Evolutionary conservation across 345 rosid species (phyloP).

Genomic region (Euclidium syriacum): DNA sequence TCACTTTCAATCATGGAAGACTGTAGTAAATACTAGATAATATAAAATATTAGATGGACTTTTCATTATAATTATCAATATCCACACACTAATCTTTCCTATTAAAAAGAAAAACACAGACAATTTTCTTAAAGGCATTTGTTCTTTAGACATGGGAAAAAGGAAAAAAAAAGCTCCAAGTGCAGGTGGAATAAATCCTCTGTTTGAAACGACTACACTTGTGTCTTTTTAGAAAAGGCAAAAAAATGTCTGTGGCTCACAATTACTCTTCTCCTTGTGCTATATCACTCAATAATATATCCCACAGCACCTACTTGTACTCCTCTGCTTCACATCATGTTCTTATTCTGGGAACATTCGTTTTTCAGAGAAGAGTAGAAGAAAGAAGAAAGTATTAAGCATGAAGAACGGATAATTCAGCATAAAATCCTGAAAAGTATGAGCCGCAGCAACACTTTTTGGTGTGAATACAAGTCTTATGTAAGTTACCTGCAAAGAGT

Average conservation of each 20-base stretch:
- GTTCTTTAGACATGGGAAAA: slow-evolving; percentile 22
- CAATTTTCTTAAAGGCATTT: background rate
- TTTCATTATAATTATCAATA: background rate
- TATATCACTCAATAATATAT: slow-evolving; percentile 19
- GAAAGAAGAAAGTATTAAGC: background rate
- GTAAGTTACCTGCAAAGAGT: background rate
- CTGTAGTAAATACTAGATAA: background rate
- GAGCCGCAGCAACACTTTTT: background rate
- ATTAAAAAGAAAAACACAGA: background rate
- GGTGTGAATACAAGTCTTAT: background rate
- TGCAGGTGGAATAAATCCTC: slow-evolving; percentile 29
- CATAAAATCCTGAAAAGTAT: background rate
- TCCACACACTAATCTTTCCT: slow-evolving; percentile 4
- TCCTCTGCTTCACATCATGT: slow-evolving; percentile 5
- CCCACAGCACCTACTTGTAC: slow-evolving; percentile 8
- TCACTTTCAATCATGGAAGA: slow-evolving; percentile 3
- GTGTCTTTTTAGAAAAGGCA: too few relatives aligned
- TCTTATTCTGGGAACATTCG: slow-evolving; percentile 18
- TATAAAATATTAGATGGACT: background rate
- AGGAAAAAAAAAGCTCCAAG: slow-evolving; percentile 9
- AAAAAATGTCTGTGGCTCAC: too few relatives aligned
- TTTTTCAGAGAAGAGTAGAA: background rate
- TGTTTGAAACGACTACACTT: slow-evolving; percentile 23
- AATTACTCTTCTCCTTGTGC: background rate
- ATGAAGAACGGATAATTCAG: background rate